Base-by-base conservation (phyloP, 257 asterid genomes). In the Ajuga chamaepitys region DNA sequence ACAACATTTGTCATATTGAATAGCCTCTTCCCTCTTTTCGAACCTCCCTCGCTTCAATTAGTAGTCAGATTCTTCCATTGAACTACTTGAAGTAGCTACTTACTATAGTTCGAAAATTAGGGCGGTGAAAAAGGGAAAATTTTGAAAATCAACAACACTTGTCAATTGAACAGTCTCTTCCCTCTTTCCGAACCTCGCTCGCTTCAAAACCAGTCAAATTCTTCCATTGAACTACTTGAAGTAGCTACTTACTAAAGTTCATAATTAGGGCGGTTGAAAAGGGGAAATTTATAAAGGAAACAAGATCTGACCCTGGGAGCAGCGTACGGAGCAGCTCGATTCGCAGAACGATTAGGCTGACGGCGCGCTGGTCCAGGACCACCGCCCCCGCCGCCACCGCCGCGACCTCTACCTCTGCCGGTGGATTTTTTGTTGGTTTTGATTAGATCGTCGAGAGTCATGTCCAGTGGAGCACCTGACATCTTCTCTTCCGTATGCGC, bases 351-450 rank as follows among this genome's bases (percentile, higher is more conserved):
- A 58, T 84, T 86, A 18, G 80, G 71, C 16, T 68, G 61, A 32
- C 96, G 95, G 60, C 99, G 89, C 0, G 91, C 75, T 0, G 97
- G 97, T 24, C 96, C 96, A 32, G 89, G 82, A n/a, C 88, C 90
- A 53, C 77, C 84, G 45, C 78, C 76, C 44, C 82, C 86, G 34
- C 88, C 90, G 30, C 96, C 67, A 17, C 82, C 84, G 45, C 78
- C 76, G 47, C 82, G 88, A 32, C 88, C 90, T 37, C 96, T 70
- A 17, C 82, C 87, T 4, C 90, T 76, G 50, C 61, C 18, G 57
- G 70, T 76, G 16, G 90, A 58, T 62, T 80, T 87, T 70, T 89
- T 93, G 82, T 90, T 93, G 78, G 74, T 85, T 86, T 93, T 93
- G 76, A 93, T 93, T 32, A 93, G 96, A 75, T 93, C 97, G 50